Conservation (phyloP, 2,329 filamentous ascomycete genomes). For the Epichloe typhina region DNA sequence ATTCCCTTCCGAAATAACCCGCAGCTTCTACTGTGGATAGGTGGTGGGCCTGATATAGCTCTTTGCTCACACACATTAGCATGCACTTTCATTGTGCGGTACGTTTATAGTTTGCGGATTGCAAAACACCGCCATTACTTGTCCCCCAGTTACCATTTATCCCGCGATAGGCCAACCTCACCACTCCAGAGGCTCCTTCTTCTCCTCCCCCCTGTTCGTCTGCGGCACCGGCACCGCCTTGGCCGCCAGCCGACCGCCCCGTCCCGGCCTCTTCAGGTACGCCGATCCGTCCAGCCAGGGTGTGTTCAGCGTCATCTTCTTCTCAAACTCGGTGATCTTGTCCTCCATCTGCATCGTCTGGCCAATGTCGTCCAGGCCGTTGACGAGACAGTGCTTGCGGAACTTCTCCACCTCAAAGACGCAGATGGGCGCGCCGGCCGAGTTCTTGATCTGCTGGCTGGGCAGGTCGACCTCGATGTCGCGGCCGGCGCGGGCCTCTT, state of each 20-base stretch:
- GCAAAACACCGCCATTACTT: too few relatives aligned
- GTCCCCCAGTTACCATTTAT: too few relatives aligned
- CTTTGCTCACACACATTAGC: too few relatives aligned
- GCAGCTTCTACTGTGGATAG: too few relatives aligned
- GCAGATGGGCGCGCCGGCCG: slow-evolving; percentile 58
- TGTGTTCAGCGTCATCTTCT: slow-evolving; percentile 59
- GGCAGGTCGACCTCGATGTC: slow-evolving; percentile 86
- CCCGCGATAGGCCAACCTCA: slow-evolving; percentile 25
- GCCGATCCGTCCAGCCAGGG: slow-evolving; percentile 85
- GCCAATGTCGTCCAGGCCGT: slow-evolving; percentile 91
- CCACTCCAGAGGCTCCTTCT: slow-evolving; percentile 83
- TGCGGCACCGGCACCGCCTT: slow-evolving; percentile 62
- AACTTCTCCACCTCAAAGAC: slow-evolving; percentile 85
- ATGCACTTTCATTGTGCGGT: too few relatives aligned
- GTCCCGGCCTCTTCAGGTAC: slow-evolving; percentile 49
- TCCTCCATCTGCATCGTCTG: slow-evolving; percentile 85
- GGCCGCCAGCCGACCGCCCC: slow-evolving; percentile 40
- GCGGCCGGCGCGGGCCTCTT: slow-evolving; percentile 62
- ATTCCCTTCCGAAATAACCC: too few relatives aligned
- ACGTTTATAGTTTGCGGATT: too few relatives aligned
- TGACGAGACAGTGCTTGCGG: slow-evolving; percentile 84
- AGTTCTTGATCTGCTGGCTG: slow-evolving; percentile 70
- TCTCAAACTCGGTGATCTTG: slow-evolving; percentile 76
- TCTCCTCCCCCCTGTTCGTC: slow-evolving; percentile 74
- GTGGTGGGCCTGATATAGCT: too few relatives aligned